Percentiles rank a stretch among this genome's conserved stretches.
phyloP scores from a whole-genome alignment of 495 filamentous ascomycete genomes.

The Chaetomidium leptoderma region DNA sequence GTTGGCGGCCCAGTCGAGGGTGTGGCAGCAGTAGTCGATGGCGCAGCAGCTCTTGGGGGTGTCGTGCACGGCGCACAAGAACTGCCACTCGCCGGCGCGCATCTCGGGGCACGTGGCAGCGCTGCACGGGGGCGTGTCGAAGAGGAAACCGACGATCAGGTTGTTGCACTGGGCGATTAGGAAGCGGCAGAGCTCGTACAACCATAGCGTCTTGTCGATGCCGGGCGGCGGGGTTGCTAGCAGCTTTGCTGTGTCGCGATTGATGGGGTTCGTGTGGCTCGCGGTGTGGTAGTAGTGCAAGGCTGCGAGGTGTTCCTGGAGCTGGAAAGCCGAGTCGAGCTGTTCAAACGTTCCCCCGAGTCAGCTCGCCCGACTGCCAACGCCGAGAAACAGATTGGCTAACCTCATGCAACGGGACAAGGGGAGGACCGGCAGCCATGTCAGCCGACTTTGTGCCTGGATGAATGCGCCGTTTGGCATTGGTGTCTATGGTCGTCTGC shows the following conservation, averaged over 20 bases:
- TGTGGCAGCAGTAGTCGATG: constrained; percentile 98
- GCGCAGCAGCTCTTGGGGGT: constrained; percentile 92
- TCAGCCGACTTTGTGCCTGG: constrained; percentile 86
- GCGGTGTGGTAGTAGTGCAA: constrained; percentile 77
- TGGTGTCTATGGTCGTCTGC: constrained; percentile 51
- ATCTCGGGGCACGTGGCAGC: constrained; percentile 89
- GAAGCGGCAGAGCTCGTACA: constrained; percentile 95
- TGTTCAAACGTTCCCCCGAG: constrained; percentile 29
- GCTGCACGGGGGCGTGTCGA: constrained; percentile 83
- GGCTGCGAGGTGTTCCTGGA: constrained; percentile 96
- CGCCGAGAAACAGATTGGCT: constrained; percentile 15
- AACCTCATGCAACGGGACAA: constrained; percentile 80
- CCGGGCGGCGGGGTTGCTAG: constrained; percentile 75
- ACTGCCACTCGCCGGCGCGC: constrained; percentile 98
- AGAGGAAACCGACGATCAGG: constrained; percentile 85
- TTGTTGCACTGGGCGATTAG: constrained; percentile 89
- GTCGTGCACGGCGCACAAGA: constrained; percentile 95
- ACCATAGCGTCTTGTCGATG: constrained; percentile 83
- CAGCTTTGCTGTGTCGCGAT: constrained; percentile 61
- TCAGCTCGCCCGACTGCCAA: background rate
- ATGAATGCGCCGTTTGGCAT: constrained; percentile 73
- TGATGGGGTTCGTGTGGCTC: constrained; percentile 61
- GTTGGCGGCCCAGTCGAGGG: constrained; percentile 92
- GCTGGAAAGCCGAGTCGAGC: constrained; percentile 93
- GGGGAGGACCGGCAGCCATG: constrained; percentile 85